Conservation (phyloP, 306 rosid species). For the Herpetospermum pedunculosum region DNA sequence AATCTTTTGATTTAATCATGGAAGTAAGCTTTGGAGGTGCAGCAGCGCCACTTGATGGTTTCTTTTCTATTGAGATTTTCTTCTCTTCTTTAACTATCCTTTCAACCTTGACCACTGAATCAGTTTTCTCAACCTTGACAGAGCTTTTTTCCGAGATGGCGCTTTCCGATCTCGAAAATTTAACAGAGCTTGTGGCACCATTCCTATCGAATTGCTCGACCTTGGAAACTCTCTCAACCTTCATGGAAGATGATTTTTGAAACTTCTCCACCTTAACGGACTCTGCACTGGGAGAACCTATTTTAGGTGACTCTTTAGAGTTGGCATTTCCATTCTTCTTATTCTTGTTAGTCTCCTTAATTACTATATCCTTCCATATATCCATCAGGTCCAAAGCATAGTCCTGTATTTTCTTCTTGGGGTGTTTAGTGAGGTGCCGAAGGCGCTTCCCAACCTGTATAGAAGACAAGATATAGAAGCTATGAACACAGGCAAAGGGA, state of each 20-base stretch:
- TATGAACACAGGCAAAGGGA: not conserved
- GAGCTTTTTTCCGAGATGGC: constrained; percentile 16
- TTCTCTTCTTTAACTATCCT: constrained; percentile 40
- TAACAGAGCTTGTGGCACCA: constrained; percentile 36
- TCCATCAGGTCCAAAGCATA: constrained; percentile 62
- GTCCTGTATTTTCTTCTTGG: constrained; percentile 55
- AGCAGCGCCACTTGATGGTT: constrained; percentile 24
- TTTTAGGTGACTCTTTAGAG: constrained; percentile 23
- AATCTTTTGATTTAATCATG: constrained; percentile 64
- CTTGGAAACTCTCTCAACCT: constrained; percentile 48
- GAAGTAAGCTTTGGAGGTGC: constrained; percentile 56
- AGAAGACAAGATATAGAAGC: not conserved
- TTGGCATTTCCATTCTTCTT: constrained; percentile 41
- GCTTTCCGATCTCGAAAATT: constrained; percentile 11
- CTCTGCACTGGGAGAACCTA: constrained; percentile 34
- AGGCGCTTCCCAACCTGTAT: constrained; percentile 92
- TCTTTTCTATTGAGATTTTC: constrained; percentile 33
- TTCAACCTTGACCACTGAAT: constrained; percentile 48
- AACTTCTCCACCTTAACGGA: constrained; percentile 58
- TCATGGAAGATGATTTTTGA: constrained; percentile 40
- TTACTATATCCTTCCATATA: constrained; percentile 72
- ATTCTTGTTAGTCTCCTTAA: constrained; percentile 63
- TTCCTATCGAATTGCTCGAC: constrained; percentile 39
- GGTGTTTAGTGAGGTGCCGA: constrained; percentile 72
- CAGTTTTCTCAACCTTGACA: constrained; percentile 38